Evolutionary conservation across 2,329 filamentous ascomycete genomes (phyloP).

Genomic region (Ilyonectria destructans): DNA sequence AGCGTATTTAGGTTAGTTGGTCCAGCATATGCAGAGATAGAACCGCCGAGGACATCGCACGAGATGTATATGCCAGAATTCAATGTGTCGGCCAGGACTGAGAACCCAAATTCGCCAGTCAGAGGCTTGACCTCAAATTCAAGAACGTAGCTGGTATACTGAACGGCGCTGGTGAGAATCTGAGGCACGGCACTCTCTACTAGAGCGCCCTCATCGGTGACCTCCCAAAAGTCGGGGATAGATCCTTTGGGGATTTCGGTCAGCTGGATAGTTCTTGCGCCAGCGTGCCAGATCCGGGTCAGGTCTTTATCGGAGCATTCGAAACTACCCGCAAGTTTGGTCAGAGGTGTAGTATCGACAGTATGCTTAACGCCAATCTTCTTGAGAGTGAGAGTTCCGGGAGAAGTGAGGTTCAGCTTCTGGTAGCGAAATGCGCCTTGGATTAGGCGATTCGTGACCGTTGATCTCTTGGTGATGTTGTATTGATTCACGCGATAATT

Average conservation of each 20-base stretch:
- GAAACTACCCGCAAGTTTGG: conserved; percentile 49
- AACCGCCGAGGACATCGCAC: background rate
- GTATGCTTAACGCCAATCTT: conserved; percentile 50
- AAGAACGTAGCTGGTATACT: conserved; percentile 44
- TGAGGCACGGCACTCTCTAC: conserved; percentile 51
- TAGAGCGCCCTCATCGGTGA: conserved; percentile 48
- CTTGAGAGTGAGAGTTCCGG: conserved; percentile 47
- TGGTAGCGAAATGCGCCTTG: conserved; percentile 57
- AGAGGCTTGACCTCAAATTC: conserved; percentile 50
- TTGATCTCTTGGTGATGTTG: conserved; percentile 48
- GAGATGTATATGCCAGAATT: conserved; percentile 50
- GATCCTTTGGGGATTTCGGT: conserved; percentile 38
- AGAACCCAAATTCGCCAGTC: conserved; percentile 50
- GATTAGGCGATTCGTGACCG: conserved; percentile 54
- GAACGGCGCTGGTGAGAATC: conserved; percentile 31
- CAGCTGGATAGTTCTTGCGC: conserved; percentile 52
- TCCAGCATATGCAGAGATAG: conserved; percentile 3
- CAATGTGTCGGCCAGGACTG: conserved; percentile 51
- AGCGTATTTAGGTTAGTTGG: conserved; percentile 2
- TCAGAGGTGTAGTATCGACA: conserved; percentile 31
- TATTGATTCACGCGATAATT: conserved; percentile 55
- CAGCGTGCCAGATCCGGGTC: conserved; percentile 51
- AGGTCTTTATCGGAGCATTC: conserved; percentile 49
- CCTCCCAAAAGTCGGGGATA: conserved; percentile 48
- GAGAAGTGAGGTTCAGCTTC: conserved; percentile 54